Percentiles rank a stretch among this genome's conserved stretches.
Evolutionary conservation across 2,329 filamentous ascomycete genomes (phyloP).

Genomic region (Mollisia scopiformis): DNA sequence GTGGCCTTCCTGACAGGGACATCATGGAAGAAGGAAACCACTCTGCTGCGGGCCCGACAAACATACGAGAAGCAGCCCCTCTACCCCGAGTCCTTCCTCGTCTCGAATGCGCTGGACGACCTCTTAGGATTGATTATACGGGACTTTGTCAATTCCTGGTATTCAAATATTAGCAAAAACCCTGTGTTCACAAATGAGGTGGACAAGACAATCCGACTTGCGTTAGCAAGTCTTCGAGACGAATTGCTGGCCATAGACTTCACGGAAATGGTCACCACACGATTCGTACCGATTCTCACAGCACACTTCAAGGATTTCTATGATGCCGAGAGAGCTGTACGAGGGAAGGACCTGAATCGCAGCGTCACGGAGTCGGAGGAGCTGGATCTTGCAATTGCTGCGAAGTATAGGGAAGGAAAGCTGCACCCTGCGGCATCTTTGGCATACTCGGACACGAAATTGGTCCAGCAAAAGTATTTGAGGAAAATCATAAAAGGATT

Average conservation of each 20-base stretch:
- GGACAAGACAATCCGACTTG: slow-evolving; percentile 76
- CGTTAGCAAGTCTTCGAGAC: slow-evolving; percentile 71
- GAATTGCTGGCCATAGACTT: slow-evolving; percentile 77
- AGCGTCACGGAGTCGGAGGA: slow-evolving; percentile 96
- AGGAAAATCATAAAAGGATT: slow-evolving; percentile 74
- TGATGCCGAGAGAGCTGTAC: slow-evolving; percentile 83
- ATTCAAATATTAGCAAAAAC: slow-evolving; percentile 80
- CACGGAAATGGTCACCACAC: slow-evolving; percentile 79
- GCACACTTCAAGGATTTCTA: slow-evolving; percentile 89
- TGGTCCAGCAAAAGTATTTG: slow-evolving; percentile 86
- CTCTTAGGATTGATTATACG: slow-evolving; percentile 76
- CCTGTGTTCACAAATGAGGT: slow-evolving; percentile 84
- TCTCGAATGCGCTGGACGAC: slow-evolving; percentile 80
- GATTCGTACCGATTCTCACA: slow-evolving; percentile 85
- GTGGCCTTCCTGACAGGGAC: slow-evolving; percentile 63
- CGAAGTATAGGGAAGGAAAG: slow-evolving; percentile 86
- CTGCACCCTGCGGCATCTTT: slow-evolving; percentile 85
- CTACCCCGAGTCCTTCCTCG: slow-evolving; percentile 73
- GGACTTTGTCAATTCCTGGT: slow-evolving; percentile 91
- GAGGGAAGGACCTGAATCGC: slow-evolving; percentile 84
- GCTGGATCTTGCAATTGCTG: slow-evolving; percentile 92
- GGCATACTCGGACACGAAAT: slow-evolving; percentile 81
- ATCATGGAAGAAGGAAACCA: slow-evolving; percentile 72
- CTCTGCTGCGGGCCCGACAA: slow-evolving; percentile 65
- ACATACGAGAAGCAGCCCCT: slow-evolving; percentile 71